Evolutionary conservation across 2,329 filamentous ascomycete genomes (phyloP).

Genomic region (Phaeosphaeriaceae sp.): DNA sequence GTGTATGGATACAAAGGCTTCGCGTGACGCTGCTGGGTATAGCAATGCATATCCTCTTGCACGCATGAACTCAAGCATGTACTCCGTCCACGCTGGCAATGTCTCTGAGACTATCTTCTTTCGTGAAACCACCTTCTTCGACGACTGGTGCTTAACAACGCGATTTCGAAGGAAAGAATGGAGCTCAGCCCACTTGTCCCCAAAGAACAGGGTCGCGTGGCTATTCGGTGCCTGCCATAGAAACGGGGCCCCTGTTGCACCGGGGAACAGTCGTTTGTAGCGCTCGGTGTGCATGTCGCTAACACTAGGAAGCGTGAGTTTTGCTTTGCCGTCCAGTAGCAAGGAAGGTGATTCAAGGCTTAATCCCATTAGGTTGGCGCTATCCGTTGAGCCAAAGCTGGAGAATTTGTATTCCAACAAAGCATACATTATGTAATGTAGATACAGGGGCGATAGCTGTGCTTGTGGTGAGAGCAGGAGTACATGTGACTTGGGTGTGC

Average conservation of each 20-base stretch:
- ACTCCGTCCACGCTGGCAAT: conserved; percentile 79
- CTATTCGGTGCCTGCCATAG: conserved; percentile 86
- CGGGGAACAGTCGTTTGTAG: conserved; percentile 31
- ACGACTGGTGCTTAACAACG: conserved; percentile 50
- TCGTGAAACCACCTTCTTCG: conserved; percentile 29
- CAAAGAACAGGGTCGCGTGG: conserved; percentile 81
- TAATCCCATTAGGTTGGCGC: conserved; percentile 71
- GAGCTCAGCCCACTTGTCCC: conserved; percentile 84
- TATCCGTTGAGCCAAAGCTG: conserved; percentile 53
- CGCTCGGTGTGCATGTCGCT: conserved; percentile 46
- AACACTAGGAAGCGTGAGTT: conserved; percentile 58
- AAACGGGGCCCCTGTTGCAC: conserved; percentile 63
- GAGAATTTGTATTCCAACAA: conserved; percentile 82
- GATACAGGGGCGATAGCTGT: conserved; percentile 81
- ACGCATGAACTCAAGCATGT: conserved; percentile 76
- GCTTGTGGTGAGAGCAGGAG: conserved; percentile 83
- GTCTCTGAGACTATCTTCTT: conserved; percentile 64
- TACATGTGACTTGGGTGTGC: conserved; percentile 71
- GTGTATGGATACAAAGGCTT: conserved; percentile 74
- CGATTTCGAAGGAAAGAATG: conserved; percentile 77
- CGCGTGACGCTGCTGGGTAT: conserved; percentile 68
- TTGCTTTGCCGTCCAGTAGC: conserved; percentile 65
- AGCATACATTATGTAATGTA: conserved; percentile 82
- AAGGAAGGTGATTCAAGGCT: conserved; percentile 76
- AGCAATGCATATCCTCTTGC: conserved; percentile 78